Base-by-base conservation (phyloP, 257 asterid genomes). In the Verbascum thapsus region DNA sequence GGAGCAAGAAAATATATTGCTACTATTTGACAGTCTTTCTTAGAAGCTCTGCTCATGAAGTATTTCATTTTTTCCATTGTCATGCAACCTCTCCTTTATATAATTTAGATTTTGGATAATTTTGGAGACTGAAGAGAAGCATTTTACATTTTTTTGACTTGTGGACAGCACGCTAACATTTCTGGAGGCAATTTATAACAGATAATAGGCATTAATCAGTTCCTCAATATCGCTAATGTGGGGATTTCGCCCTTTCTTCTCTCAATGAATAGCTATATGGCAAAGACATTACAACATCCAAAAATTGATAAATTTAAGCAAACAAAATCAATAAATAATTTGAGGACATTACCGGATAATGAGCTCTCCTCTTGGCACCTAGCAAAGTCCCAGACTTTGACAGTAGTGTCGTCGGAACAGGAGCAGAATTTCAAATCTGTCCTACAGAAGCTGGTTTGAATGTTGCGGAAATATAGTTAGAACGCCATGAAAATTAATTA, bases 341-440 rank as follows among this genome's bases (percentile, higher is more conserved):
- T 54, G 80, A 79, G 80, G 68, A 88, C 97, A 86, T 91, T 89
- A 91, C 98, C 99, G 73, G 95, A 71, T 78, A 94, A 75, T 50
- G 94, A 90, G 61, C 91, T 82, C 71, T 94, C 99, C 80, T 94
- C 99, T 76, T 87, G 99, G 78, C 95, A 90, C 81, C 97, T 83
- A n/a, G 99, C 99, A n/a, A 94, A 94, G 81, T 94, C 99, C 99
- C 99, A 94, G 63, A 94, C 97, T 80, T 94, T 94, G 59, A 94
- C 95, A 37, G 96, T 87, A 62, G 95, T 90, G 75, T 94, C 99
- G 69, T 94, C 99, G 72, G 99, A 94, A 67, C 99, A 94, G 74
- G 99, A 94, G 75, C 99, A 90, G 73, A 94, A 94, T 81, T 94
- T 94, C 85, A 90, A 76, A 84, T 94, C 97, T 19, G 99, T 90